These are phyloP conservation scores for Osmozyma mogii DNA, from an alignment of 805 yeast genomes.

Conservation along the genomic window DNA sequence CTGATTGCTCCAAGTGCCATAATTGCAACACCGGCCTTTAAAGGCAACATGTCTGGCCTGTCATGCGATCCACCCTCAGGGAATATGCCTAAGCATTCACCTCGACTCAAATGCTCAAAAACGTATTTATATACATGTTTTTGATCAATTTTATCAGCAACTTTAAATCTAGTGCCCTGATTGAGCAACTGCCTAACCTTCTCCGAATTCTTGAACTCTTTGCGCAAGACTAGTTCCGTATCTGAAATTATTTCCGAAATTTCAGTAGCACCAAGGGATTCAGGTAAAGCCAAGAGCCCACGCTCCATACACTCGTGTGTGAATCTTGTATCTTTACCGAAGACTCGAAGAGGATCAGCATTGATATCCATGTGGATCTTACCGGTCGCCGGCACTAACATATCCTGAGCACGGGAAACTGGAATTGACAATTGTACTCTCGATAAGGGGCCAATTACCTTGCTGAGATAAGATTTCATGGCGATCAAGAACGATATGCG, in stretches of 20 bases:
- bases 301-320: constrained; percentile 50
- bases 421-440: constrained; percentile 78
- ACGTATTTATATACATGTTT: constrained; percentile 75
- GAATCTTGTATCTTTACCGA: constrained; percentile 64
- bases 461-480: constrained; percentile 59
- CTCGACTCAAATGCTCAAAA: constrained; percentile 71
- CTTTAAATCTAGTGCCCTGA: constrained; percentile 52
- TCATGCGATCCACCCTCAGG: constrained; percentile 99
- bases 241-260: constrained; percentile 63
- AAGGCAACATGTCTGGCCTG: constrained; percentile 80
- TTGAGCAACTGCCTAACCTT: constrained; percentile 37
- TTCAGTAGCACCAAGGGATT: constrained; percentile 68
- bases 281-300: constrained; percentile 72
- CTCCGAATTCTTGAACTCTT: constrained; percentile 53
- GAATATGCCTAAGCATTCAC: constrained; percentile 84
- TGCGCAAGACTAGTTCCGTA: constrained; percentile 57
- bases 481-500: constrained; percentile 81
- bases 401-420: constrained; percentile 88
- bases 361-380: constrained; percentile 47
- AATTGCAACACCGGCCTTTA: constrained; percentile 95
- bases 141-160: constrained; percentile 83
- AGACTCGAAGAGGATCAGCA: constrained; percentile 43
- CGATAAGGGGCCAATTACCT: constrained; percentile 69
- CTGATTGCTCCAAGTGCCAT: constrained; percentile 96
- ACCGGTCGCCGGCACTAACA: constrained; percentile 61